Evolutionary conservation across 441 rosid genomes (phyloP), one percentile per base, ranked within the genome.

Genomic region (Bruguiera hainesii): DNA sequence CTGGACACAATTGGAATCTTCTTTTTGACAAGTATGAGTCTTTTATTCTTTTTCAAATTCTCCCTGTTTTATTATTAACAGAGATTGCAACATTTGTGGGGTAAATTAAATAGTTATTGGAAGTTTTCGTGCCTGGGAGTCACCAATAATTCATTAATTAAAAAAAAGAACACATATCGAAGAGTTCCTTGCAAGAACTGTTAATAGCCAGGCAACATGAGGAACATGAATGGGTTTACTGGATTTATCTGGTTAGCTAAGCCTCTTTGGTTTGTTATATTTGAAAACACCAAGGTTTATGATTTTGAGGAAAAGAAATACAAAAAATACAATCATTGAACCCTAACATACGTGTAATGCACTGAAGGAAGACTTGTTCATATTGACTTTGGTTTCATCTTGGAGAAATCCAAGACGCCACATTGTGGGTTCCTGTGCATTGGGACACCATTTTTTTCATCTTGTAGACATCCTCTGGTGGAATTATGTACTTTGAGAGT

Each of bases 401-500:
- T 92, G 77, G 99, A 90, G 81, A 33, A 33, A 6, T 33, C 9
- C 10, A 33, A 33, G 10, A 33, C 7, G 9, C 10, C 8, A 33
- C 37, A 33, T 6, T 5, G 37, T 1, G 37, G 9, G 37, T 30
- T 30, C 31, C 31, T 30, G 31, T 4, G 31, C 31, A 30, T 0
- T 5, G 31, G 31, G 31, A 30, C 31, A 30, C 31, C 31, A 4
- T 29, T 29, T 29, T 29, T 29, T 29, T 29, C 31, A 30, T 5
- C 31, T 30, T 30, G 31, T 30, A 30, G 31, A 95, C 87, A 13
- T 92, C 99, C 13, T 95, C 98, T 16, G 98, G 98, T 74, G 89
- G 95, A 63, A 95, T 92, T 79, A 92, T 95, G 99, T 83, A 95
- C 37, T 95, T 95, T 26, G 99, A 95, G 81, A 95, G 91, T 71